Base-by-base conservation (phyloP, 2,329 filamentous ascomycete genomes). In the Talaromyces sp. region DNA sequence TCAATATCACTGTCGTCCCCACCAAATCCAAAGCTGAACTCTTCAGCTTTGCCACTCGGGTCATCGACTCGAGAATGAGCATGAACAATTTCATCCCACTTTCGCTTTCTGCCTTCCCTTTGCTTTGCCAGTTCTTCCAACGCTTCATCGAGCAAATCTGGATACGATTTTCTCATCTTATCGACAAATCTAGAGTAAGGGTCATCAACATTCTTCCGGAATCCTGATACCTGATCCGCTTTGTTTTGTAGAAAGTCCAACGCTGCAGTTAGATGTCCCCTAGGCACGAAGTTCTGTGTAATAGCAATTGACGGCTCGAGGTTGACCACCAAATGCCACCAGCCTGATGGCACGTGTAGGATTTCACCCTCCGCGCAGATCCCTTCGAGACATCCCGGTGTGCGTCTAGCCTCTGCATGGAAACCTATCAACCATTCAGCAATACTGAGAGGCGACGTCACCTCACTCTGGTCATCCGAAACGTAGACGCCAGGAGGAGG, bases 301-400 rank as follows among this genome's bases (percentile, higher is more conserved):
- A 98, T 84, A 3, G 94, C 95, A 68, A 98, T 91, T 51, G 91
- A 90, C 13, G 87, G 84, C 70, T 93, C 90, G 1, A 97, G 81
- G 73, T 98, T 98, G 54, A 98, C 89, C 10, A 98, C 95, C 36
- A 98, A 82, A 81, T 98, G 94, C 89, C 95, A 98, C 94, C 94
- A 98, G 5, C 94, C 93, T 61, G 90, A 93, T 0, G 95, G 94
- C 5, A 98, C 94, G 74, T 97, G 92, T 59, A 98, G 79, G 17
- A 98, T 89, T 77, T 98, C 95, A 1, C 94, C 94, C 49, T 88
- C 86, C 15, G 81, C 79, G 74, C 94, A 98, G 31, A 98, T 88
- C 0, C 92, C 94, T 78, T 98, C 94, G 34, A 90, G 78, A 72
- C 93, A 97, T 11, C 90, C 92, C 0, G 89, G 86, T 1, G 89